These are phyloP conservation scores for Medicago arabica DNA, from an alignment of 306 rosid species.

Conservation along the genomic window DNA sequence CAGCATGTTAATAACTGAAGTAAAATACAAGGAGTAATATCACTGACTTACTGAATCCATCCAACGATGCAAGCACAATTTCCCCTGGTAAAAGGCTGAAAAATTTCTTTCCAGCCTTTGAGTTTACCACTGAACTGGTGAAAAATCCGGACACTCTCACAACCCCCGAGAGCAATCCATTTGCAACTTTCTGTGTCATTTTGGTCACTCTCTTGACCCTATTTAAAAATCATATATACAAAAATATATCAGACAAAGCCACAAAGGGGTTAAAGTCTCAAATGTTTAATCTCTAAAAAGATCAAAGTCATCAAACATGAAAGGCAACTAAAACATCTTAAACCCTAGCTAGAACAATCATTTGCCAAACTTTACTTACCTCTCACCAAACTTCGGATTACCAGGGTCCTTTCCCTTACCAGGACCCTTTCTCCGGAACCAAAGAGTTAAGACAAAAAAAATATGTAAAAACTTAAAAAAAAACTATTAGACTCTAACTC, in stretches of 20 bases:
- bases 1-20: slow-evolving; percentile 13
- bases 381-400: not conserved
- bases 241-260: slow-evolving; percentile 35
- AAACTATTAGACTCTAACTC: slow-evolving; percentile 26
- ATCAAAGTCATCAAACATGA: slow-evolving; percentile 17
- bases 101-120: slow-evolving; percentile 77
- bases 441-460: not conserved
- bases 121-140: slow-evolving; percentile 75
- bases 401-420: not conserved
- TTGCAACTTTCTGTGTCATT: slow-evolving; percentile 91
- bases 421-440: not conserved
- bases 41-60: slow-evolving; percentile 81
- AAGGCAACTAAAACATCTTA: slow-evolving; percentile 3
- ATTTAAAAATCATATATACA: slow-evolving; percentile 21
- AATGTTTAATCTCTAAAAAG: slow-evolving; percentile 5
- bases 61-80: slow-evolving; percentile 91
- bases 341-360: not conserved
- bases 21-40: slow-evolving; percentile 30
- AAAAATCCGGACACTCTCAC: slow-evolving; percentile 81
- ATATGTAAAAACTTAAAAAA: not conserved
- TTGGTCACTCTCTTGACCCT: slow-evolving; percentile 93
- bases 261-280: slow-evolving; percentile 23
- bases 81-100: slow-evolving; percentile 86
- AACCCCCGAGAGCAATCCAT: slow-evolving; percentile 88
- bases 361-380: not conserved